Evolutionary conservation across 306 rosid genomes (phyloP).

Genomic region (Urtica urens): DNA sequence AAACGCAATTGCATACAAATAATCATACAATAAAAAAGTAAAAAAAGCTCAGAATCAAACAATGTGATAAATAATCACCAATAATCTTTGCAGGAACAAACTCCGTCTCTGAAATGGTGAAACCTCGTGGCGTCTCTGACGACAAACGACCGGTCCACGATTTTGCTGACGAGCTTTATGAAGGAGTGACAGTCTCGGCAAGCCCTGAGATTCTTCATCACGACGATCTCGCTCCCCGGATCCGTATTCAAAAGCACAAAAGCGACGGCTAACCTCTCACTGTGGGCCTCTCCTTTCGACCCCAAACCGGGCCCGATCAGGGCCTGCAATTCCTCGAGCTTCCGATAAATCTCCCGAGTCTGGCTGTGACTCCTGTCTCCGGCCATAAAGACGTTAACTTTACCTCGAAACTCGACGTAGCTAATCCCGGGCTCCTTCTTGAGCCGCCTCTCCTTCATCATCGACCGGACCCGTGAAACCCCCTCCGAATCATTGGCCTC

Average conservation of each 20-base stretch:
- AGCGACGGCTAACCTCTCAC: constrained; percentile 72
- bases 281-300: constrained; percentile 37
- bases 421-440: constrained; percentile 77
- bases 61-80: constrained; percentile 47
- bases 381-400: constrained; percentile 57
- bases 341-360: constrained; percentile 38
- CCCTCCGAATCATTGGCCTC: constrained; percentile 57
- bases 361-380: constrained; percentile 55
- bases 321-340: constrained; percentile 47
- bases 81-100: constrained; percentile 81
- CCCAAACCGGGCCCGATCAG: constrained; percentile 27
- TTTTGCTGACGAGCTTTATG: constrained; percentile 59
- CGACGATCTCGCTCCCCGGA: constrained; percentile 49
- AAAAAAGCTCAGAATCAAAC: too few species aligned
- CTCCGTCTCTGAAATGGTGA: constrained; percentile 70
- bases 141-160: constrained; percentile 59
- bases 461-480: constrained; percentile 42
- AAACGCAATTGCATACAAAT: too few species aligned
- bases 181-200: constrained; percentile 76
- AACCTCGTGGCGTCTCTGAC: constrained; percentile 84
- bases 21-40: too few species aligned
- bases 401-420: constrained; percentile 58
- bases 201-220: constrained; percentile 78
- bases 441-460: constrained; percentile 67
- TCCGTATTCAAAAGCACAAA: constrained; percentile 46